phyloP scores from a whole-genome alignment of 805 yeast species.

The Kuraishia capsulata region DNA sequence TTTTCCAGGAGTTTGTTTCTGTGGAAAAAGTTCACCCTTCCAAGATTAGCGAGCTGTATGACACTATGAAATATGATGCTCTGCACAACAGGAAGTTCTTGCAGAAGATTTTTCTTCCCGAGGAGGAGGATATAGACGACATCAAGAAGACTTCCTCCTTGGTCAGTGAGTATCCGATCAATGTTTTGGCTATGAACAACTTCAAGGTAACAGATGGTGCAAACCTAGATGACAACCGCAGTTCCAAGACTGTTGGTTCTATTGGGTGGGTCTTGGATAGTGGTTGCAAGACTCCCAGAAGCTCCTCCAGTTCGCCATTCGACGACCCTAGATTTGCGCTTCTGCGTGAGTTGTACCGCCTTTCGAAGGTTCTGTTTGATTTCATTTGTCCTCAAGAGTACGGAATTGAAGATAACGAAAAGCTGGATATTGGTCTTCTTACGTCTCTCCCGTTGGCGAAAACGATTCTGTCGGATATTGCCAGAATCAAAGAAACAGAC shows the following conservation, averaged over 20 bases:
- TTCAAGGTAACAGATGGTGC: constrained; percentile 47
- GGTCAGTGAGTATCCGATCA: constrained; percentile 67
- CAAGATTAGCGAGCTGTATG: constrained; percentile 91
- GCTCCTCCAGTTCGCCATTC: constrained; percentile 37
- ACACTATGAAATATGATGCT: constrained; percentile 98
- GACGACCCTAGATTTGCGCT: constrained; percentile 74
- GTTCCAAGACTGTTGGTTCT: constrained; percentile 44
- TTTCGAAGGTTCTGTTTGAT: constrained; percentile 90
- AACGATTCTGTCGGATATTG: constrained; percentile 75
- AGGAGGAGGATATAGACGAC: constrained; percentile 33
- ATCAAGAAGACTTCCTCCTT: constrained; percentile 39
- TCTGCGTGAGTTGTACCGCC: constrained; percentile 77
- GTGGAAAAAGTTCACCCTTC: constrained; percentile 98
- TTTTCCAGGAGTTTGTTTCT: constrained; percentile 82
- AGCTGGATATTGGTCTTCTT: constrained; percentile 88
- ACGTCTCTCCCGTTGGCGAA: constrained; percentile 91
- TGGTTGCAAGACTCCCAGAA: constrained; percentile 14
- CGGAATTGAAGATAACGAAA: constrained; percentile 93
- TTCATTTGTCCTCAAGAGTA: constrained; percentile 98
- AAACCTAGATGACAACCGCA: constrained; percentile 8
- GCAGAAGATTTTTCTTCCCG: constrained; percentile 71
- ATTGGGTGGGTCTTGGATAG: constrained; percentile 57
- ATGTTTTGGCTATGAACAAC: constrained; percentile 66
- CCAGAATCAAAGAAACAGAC: constrained; percentile 67
- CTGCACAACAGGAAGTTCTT: constrained; percentile 87